Conservation (phyloP, 139 green algal genomes). For the Chlorella vulgaris region DNA sequence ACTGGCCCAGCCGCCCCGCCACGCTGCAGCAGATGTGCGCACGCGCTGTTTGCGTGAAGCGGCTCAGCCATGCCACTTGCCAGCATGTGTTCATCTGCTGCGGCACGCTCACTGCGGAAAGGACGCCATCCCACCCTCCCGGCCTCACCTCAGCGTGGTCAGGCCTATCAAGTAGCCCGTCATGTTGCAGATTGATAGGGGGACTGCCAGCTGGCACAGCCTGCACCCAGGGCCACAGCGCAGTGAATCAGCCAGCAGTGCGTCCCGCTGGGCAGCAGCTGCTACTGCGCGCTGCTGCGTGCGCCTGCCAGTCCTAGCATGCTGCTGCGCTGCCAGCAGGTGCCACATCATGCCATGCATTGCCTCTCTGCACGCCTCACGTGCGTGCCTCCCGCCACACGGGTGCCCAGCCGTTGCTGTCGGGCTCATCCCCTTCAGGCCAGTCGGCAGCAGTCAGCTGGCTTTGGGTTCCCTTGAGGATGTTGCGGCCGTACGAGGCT, state of each 20-base stretch:
- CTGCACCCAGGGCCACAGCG: not conserved
- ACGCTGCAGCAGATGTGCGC: too few relatives aligned
- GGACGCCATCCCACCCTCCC: too few relatives aligned
- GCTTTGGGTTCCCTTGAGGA: not conserved
- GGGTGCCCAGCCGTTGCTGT: not conserved
- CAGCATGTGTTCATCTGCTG: too few relatives aligned
- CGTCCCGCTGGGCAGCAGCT: not conserved
- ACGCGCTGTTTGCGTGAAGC: too few relatives aligned
- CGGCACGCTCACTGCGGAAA: too few relatives aligned
- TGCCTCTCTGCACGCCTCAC: not conserved
- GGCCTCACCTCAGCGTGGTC: not conserved
- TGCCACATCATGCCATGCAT: not conserved
- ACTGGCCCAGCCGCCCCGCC: constrained; percentile 28
- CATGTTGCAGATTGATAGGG: constrained; percentile 10
- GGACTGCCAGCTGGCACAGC: not conserved
- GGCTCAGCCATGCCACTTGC: too few relatives aligned
- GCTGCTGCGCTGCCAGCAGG: not conserved
- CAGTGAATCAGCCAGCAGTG: not conserved
- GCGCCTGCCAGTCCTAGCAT: too few relatives aligned
- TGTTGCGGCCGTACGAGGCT: not conserved
- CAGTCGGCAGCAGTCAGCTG: not conserved
- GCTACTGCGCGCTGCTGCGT: not conserved
- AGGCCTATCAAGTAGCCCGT: not conserved
- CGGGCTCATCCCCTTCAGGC: not conserved
- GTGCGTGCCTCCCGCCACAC: not conserved